Evolutionary conservation across 768 basidiomycete genomes (phyloP).

Genomic region (Nevesoporus exiguus): DNA sequence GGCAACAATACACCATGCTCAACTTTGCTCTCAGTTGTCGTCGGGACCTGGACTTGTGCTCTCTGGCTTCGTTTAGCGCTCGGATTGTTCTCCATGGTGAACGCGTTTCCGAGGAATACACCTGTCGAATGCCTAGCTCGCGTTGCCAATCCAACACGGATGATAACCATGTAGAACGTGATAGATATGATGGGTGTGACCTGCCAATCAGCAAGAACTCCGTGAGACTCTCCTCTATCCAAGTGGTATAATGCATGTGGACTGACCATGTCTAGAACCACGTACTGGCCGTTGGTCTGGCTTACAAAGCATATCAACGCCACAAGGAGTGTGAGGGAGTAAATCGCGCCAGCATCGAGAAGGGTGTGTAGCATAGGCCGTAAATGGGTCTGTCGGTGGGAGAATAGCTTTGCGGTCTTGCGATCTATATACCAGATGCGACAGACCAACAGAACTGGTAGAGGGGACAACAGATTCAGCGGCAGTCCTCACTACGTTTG

Average conservation of each 20-base stretch:
- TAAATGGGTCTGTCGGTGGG: neutral
- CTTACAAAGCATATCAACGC: neutral
- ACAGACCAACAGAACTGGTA: neutral
- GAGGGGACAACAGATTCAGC: neutral
- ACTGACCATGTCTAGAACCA: neutral
- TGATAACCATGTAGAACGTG: neutral
- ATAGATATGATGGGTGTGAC: neutral
- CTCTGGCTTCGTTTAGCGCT: neutral
- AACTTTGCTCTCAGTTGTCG: neutral
- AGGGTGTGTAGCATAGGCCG: neutral
- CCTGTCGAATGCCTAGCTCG: neutral
- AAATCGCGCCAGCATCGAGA: neutral
- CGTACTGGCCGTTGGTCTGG: neutral
- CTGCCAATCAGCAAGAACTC: neutral
- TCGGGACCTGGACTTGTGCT: neutral
- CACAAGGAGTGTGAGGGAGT: neutral
- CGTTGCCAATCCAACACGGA: neutral
- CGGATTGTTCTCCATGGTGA: neutral
- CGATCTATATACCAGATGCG: neutral
- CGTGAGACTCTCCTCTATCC: neutral
- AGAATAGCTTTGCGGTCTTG: neutral
- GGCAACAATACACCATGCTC: neutral
- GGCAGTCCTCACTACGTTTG: neutral
- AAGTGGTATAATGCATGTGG: neutral
- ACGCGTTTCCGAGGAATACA: neutral